A percentile compares a stretch with the other conserved stretches of the same genome.
Conservation (phyloP, 257 asterid species). For the Solanum dulcamara region DNA sequence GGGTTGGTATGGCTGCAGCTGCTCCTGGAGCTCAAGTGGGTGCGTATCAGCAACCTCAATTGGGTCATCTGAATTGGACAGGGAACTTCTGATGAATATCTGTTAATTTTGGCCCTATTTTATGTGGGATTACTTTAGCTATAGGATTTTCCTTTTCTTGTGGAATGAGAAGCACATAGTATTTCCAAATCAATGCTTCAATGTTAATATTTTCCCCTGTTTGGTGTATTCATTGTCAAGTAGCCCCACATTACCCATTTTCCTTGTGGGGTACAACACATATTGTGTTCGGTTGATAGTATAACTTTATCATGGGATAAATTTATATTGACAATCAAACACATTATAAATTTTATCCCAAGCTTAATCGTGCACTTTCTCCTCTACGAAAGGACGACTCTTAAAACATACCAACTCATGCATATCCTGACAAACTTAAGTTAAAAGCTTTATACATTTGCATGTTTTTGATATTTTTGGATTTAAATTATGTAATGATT, state of each 20-base stretch:
- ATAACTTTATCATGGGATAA: not conserved
- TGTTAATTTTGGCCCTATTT: not conserved
- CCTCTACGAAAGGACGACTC: too few species aligned
- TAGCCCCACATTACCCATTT: too few species aligned
- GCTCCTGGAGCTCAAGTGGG: conserved; percentile 78
- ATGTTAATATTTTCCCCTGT: not conserved
- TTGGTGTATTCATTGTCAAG: not conserved
- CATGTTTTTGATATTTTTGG: not conserved
- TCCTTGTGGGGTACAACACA: not conserved
- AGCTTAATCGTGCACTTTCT: not conserved
- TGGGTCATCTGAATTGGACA: conserved; percentile 85
- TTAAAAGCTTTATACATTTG: not conserved
- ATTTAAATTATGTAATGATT: not conserved
- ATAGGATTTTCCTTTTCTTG: conserved; percentile 32
- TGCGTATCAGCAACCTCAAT: conserved; percentile 83
- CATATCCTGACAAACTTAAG: not conserved
- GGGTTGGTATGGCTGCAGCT: conserved; percentile 69
- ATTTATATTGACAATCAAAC: not conserved
- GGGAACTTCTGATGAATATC: conserved; percentile 49
- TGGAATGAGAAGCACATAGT: conserved; percentile 13
- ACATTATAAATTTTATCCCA: not conserved
- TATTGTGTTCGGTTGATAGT: not conserved
- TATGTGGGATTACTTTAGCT: conserved; percentile 9
- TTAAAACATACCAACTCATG: not conserved
- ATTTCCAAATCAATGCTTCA: not conserved